phyloP scores from a whole-genome alignment of 164 flowering plant species.

The Paratinospora sagittata region DNA sequence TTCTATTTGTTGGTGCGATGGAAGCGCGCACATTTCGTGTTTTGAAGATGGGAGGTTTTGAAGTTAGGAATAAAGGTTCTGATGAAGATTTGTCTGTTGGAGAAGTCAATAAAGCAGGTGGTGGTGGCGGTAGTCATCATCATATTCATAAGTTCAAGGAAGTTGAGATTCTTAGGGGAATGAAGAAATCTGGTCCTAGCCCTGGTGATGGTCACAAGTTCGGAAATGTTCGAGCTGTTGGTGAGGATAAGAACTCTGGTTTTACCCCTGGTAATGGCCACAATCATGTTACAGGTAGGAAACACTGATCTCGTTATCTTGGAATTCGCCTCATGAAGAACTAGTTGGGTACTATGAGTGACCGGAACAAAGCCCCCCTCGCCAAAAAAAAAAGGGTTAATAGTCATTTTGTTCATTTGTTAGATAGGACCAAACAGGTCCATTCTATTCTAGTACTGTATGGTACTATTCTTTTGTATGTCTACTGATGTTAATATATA shows the following conservation, averaged over 20 bases:
- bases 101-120: too few relatives aligned
- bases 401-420: too few relatives aligned
- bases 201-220: conserved; percentile 6
- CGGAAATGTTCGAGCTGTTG: background rate
- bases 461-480: too few relatives aligned
- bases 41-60: background rate
- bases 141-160: background rate
- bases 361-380: too few relatives aligned
- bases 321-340: background rate
- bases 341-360: too few relatives aligned
- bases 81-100: too few relatives aligned
- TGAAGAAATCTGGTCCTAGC: conserved; percentile 9
- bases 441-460: too few relatives aligned
- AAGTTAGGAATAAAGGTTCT: too few relatives aligned
- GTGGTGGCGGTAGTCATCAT: conserved; percentile 4
- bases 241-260: conserved; percentile 9
- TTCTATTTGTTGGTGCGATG: background rate
- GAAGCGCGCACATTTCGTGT: background rate
- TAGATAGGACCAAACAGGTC: too few relatives aligned
- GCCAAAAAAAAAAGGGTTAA: too few relatives aligned
- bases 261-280: conserved; percentile 8
- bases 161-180: background rate
- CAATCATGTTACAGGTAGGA: background rate
- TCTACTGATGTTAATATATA: too few relatives aligned
- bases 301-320: background rate